Conservation (phyloP, 2,329 filamentous ascomycete genomes). For the Fusarium sp. region DNA sequence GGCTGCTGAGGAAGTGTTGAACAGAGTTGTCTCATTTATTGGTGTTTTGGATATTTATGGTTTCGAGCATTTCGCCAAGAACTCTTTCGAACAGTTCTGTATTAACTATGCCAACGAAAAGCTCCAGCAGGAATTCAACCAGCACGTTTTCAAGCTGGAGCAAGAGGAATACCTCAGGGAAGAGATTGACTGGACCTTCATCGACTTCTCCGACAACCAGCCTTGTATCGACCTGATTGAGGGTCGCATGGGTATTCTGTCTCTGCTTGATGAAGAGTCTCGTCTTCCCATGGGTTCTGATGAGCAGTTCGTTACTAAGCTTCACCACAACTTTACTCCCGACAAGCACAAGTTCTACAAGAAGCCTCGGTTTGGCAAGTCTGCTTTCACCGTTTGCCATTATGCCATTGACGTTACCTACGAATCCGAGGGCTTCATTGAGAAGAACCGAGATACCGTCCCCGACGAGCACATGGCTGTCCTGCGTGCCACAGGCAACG, state of each 20-base stretch:
- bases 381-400: constrained; percentile 96
- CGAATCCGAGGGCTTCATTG: constrained; percentile 98
- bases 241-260: constrained; percentile 92
- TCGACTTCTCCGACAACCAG: constrained; percentile 99
- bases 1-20: constrained; percentile 87
- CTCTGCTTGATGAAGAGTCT: constrained; percentile 94
- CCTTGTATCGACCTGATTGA: constrained; percentile 99
- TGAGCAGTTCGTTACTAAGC: constrained; percentile 94
- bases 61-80: constrained; percentile 99
- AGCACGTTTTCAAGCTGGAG: constrained; percentile 98
- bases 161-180: constrained; percentile 97
- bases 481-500: constrained; percentile 82
- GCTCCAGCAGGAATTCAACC: constrained; percentile 98
- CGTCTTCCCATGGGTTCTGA: constrained; percentile 96
- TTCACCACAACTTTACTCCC: constrained; percentile 90
- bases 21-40: constrained; percentile 87
- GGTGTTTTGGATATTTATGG: constrained; percentile 99
- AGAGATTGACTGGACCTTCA: constrained; percentile 99
- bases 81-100: constrained; percentile 99
- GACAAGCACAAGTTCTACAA: constrained; percentile 98
- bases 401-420: constrained; percentile 98
- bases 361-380: constrained; percentile 97
- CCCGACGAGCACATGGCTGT: constrained; percentile 98
- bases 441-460: constrained; percentile 99
- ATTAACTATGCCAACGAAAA: constrained; percentile 99